Evolutionary conservation across 164 flowering plant species (phyloP).

Genomic region (Vitis rupestris): DNA sequence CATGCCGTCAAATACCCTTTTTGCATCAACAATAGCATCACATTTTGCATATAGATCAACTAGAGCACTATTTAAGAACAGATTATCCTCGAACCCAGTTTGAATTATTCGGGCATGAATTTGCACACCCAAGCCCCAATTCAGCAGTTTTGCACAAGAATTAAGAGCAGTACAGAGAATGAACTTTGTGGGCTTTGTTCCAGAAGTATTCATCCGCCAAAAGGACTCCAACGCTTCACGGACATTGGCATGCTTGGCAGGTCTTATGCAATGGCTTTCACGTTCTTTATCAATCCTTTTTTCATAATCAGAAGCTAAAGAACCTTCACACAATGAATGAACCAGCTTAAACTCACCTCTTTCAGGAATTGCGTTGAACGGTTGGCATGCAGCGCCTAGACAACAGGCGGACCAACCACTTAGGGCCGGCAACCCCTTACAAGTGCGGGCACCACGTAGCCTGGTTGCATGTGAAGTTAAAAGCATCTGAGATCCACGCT

Average conservation of each 20-base stretch:
- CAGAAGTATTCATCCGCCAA: slow-evolving; percentile 12
- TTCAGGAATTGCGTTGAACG: slow-evolving; percentile 22
- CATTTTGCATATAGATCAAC: slow-evolving; percentile 45
- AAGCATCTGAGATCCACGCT: no score
- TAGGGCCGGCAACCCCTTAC: no score
- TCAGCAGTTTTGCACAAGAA: slow-evolving; percentile 14
- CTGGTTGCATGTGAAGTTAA: no score
- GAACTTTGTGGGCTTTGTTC: slow-evolving; percentile 23
- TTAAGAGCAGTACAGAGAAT: slow-evolving; percentile 21
- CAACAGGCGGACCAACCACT: no score
- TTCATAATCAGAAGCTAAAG: no score
- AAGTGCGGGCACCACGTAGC: no score
- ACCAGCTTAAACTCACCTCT: not conserved
- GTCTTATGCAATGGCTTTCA: no score
- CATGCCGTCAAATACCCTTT: slow-evolving; percentile 35
- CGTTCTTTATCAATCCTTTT: no score
- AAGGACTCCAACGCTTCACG: slow-evolving; percentile 24
- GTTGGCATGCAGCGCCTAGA: not conserved
- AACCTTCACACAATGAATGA: slow-evolving; percentile 6
- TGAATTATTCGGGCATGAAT: slow-evolving; percentile 35
- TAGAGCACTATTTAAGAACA: slow-evolving; percentile 36
- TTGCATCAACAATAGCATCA: slow-evolving; percentile 30
- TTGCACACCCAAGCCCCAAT: slow-evolving; percentile 34
- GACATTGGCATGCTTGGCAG: not conserved
- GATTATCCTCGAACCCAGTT: slow-evolving; percentile 27